phyloP scores from a whole-genome alignment of 2,329 filamentous ascomycete genomes.

The Iodosphaeria phyllophila region DNA sequence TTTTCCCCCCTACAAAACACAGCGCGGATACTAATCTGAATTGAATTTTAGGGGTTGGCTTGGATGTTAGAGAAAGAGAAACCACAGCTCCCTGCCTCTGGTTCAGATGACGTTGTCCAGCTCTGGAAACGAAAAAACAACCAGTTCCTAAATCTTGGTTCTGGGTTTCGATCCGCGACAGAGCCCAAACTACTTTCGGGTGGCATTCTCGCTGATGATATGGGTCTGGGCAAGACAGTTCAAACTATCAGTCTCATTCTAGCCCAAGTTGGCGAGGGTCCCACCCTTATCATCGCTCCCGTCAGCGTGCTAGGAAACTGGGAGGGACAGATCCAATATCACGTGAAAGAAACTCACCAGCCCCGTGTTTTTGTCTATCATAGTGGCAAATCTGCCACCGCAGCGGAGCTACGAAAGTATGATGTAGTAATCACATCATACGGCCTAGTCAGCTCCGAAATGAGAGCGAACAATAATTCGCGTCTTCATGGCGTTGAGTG shows the following conservation, averaged over 20 bases:
- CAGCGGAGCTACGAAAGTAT: constrained; percentile 39
- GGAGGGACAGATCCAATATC: constrained; percentile 58
- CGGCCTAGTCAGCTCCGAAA: constrained; percentile 53
- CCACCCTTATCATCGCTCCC: constrained; percentile 66
- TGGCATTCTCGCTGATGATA: constrained; percentile 78
- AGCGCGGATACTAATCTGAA: constrained; percentile 2
- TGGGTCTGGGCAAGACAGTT: constrained; percentile 82
- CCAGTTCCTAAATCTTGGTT: constrained; percentile 49
- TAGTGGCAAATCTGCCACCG: constrained; percentile 32
- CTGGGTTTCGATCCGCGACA: constrained; percentile 39
- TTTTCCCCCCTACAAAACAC: background rate
- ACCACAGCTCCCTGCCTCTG: constrained; percentile 40
- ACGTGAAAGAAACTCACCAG: constrained; percentile 43
- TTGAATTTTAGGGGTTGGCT: constrained; percentile 46
- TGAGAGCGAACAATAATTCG: constrained; percentile 26
- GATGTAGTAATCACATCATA: constrained; percentile 77
- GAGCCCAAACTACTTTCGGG: constrained; percentile 53
- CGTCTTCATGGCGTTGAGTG: constrained; percentile 36
- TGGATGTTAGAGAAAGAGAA: constrained; percentile 69
- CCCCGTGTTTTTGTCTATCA: constrained; percentile 61
- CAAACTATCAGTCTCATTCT: constrained; percentile 70
- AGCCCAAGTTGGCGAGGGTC: constrained; percentile 26
- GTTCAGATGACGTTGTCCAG: constrained; percentile 47
- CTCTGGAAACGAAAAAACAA: constrained; percentile 44
- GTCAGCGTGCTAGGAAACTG: constrained; percentile 83